Evolutionary conservation across 805 yeast species (phyloP).

Genomic region (baker's yeast (Saccharomyces cerevisiae)): DNA sequence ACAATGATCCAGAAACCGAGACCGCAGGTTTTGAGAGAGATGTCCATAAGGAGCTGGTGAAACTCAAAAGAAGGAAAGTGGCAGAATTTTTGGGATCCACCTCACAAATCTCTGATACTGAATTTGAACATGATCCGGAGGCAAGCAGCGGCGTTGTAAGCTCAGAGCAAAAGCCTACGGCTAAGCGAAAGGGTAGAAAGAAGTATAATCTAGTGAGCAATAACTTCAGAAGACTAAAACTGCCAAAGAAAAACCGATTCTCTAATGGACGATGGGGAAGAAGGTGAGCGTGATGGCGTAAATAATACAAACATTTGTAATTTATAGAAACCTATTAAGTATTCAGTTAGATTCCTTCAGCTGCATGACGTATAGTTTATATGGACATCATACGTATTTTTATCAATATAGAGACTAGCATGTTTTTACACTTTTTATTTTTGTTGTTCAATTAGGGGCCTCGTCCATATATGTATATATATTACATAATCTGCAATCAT

Average conservation of each 20-base stretch:
- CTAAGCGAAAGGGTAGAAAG: slow-evolving; percentile 16
- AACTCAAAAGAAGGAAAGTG: slow-evolving; percentile 19
- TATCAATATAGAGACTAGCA: not conserved
- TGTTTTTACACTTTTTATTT: too few relatives aligned
- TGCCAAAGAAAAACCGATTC: slow-evolving; percentile 39
- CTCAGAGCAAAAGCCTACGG: slow-evolving; percentile 2
- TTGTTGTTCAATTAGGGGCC: too few relatives aligned
- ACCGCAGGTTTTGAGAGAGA: slow-evolving; percentile 6
- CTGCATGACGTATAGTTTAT: too few relatives aligned
- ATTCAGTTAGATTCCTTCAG: too few relatives aligned
- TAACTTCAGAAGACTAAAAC: slow-evolving; percentile 47
- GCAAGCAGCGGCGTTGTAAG: slow-evolving; percentile 7
- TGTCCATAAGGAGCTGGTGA: slow-evolving; percentile 19
- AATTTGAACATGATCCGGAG: not conserved
- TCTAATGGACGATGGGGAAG: slow-evolving; percentile 36
- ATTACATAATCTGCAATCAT: not conserved
- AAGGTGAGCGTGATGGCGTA: not conserved
- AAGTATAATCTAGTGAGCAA: slow-evolving; percentile 33
- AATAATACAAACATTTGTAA: not conserved
- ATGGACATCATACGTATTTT: too few relatives aligned
- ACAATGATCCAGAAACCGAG: not conserved
- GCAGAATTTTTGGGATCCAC: slow-evolving; percentile 10
- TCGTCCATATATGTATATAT: not conserved
- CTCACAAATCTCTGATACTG: not conserved
- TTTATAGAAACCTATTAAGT: not conserved